A percentile compares a stretch with the other conserved stretches of the same genome.
These are phyloP conservation scores for Senna tora DNA, from an alignment of 306 rosid species.

Conservation along the genomic window DNA sequence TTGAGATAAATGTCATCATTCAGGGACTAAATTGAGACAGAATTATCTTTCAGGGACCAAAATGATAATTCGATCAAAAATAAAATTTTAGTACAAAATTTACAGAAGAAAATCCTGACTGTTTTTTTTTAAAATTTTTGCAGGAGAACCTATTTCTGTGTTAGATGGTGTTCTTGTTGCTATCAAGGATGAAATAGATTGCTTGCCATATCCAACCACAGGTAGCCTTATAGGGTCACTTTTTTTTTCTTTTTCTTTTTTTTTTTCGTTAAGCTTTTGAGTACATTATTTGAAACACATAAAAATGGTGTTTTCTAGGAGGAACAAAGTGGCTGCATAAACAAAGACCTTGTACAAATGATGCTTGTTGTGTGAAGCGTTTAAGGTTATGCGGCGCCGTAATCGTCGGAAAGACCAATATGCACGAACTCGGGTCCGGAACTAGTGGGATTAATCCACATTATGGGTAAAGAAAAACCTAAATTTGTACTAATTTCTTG, in stretches of 20 bases:
- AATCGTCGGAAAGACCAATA: conserved; percentile 90
- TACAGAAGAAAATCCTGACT: neutral
- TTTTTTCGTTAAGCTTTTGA: neutral
- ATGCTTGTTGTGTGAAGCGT: conserved; percentile 82
- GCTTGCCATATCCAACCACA: conserved; percentile 92
- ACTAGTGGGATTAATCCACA: conserved; percentile 96
- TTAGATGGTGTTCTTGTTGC: conserved; percentile 89
- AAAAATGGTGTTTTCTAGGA: conserved; percentile 51
- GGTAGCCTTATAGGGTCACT: conserved; percentile 49
- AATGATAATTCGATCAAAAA: no score
- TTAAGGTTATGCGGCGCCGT: conserved; percentile 78
- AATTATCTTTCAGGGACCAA: no score
- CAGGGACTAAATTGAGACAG: no score
- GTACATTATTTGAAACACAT: conserved; percentile 23
- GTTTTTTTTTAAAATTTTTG: neutral
- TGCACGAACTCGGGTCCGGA: conserved; percentile 99
- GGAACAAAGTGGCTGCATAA: conserved; percentile 95
- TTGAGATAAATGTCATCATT: no score
- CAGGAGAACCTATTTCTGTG: conserved; percentile 76
- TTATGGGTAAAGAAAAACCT: conserved; percentile 68
- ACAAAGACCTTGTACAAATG: conserved; percentile 67
- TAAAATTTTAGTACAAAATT: neutral
- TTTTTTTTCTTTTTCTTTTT: conserved; percentile 25
- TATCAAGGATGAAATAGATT: conserved; percentile 92
- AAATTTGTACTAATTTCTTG: neutral